phyloP scores from a whole-genome alignment of 2,329 filamentous ascomycete species.

The Exophiala viscosa region DNA sequence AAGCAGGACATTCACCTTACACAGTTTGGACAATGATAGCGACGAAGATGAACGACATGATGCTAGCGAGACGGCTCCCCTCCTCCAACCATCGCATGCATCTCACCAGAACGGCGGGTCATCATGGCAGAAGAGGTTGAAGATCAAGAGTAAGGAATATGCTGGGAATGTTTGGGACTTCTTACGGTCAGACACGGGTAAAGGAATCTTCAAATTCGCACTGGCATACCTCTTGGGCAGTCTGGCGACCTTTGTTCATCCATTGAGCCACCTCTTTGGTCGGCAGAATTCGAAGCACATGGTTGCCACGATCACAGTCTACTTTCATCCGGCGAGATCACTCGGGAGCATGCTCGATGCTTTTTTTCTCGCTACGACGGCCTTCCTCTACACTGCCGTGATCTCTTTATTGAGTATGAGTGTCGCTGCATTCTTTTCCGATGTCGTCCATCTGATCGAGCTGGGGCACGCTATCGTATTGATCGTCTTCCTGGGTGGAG shows the following conservation, averaged over 20 bases:
- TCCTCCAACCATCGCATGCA: conserved; percentile 4
- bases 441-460: conserved; percentile 60
- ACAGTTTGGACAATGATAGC: conserved; percentile 46
- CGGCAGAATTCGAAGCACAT: conserved; percentile 89
- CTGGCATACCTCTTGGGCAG: conserved; percentile 84
- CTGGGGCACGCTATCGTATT: conserved; percentile 77
- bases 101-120: neutral
- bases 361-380: conserved; percentile 68
- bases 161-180: conserved; percentile 54
- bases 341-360: conserved; percentile 88
- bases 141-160: conserved; percentile 29
- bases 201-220: conserved; percentile 83
- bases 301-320: conserved; percentile 88
- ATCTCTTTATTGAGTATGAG: conserved; percentile 82
- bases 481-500: conserved; percentile 78
- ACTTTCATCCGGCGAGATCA: conserved; percentile 86
- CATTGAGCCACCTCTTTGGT: conserved; percentile 70
- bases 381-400: conserved; percentile 72
- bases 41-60: conserved; percentile 7
- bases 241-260: conserved; percentile 75
- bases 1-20: conserved; percentile 73
- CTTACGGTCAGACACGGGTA: conserved; percentile 67
- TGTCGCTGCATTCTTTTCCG: conserved; percentile 74
- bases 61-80: conserved; percentile 14
- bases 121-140: neutral